Base-by-base conservation (phyloP, 2,329 filamentous ascomycete genomes). In the Fusarium burgessii region DNA sequence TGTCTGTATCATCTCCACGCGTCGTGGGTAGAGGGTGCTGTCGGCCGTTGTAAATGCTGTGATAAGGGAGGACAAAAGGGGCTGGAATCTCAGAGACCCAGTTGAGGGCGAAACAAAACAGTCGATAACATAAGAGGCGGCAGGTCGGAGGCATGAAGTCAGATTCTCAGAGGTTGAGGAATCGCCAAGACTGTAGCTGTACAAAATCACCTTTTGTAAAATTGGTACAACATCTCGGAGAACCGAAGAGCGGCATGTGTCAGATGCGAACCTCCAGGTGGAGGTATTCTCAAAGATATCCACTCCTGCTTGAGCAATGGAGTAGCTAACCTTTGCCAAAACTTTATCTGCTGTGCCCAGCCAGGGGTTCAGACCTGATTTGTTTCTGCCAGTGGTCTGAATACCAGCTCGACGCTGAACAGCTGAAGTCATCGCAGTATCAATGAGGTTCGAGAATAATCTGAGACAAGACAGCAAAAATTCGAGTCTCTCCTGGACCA, bases 251-350 rank as follows among this genome's bases (percentile, higher is more conserved):
- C 91, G 90, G 71, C 95, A 91, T 29, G 90, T 84, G 14, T 89
- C 86, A 3, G 88, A 86, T 10, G 88, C 85, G 78, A 97, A 98
- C 72, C 91, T 91, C 96, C 95, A 99, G 8, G 91, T 94, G 33
- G 90, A 89, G 40, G 92, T 93, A 79, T 92, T 96, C 81, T 97
- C 94, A 73, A 97, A 92, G 10, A 97, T 88, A 76, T 97, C 94
- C 27, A 97, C 87, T 70, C 93, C 86, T 4, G 91, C 91, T 72
- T 92, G 90, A 10, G 91, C 91, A 74, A 95, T 92, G 7, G 91
- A 90, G 47, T 91, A 84, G 41, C 94, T 85, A 20, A 95, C 90
- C 50, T 89, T 89, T 46, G 89, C 88, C 73, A 97, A 88, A 41
- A 92, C 88, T 77, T 94, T 92, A 72, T 97, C 92, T 8, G 94